phyloP scores from a whole-genome alignment of 2,329 filamentous ascomycete genomes.

The Fusarium solani-melongenae region DNA sequence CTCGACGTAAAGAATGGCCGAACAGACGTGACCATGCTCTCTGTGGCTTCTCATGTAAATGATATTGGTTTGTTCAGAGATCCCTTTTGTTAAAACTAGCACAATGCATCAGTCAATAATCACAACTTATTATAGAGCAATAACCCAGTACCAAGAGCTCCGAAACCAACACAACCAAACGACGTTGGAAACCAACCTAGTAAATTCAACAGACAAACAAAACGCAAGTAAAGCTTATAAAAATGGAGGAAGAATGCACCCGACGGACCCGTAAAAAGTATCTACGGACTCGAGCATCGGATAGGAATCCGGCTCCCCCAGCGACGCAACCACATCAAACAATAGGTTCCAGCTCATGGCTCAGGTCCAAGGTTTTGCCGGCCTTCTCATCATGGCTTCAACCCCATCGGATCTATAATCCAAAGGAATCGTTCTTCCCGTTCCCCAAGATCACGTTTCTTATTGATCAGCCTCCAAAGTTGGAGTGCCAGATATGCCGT shows the following conservation, averaged over 20 bases:
- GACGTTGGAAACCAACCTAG: background rate
- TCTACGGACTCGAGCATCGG: conserved; percentile 12
- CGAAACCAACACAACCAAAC: background rate
- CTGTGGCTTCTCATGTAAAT: background rate
- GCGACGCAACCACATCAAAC: background rate
- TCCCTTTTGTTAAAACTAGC: background rate
- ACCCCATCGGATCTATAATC: conserved; percentile 29
- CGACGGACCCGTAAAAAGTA: conserved; percentile 8
- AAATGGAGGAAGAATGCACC: conserved; percentile 4
- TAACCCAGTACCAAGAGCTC: background rate
- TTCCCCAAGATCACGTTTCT: conserved; percentile 45
- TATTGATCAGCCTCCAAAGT: conserved; percentile 36
- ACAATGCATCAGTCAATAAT: background rate
- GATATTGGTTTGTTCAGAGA: background rate
- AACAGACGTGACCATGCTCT: background rate
- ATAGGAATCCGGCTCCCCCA: background rate
- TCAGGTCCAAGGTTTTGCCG: conserved; percentile 15
- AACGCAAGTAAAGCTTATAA: background rate
- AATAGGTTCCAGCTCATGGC: conserved; percentile 3
- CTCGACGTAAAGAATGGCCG: background rate
- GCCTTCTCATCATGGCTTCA: conserved; percentile 31
- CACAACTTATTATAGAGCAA: background rate
- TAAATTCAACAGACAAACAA: background rate
- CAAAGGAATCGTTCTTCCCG: conserved; percentile 39
- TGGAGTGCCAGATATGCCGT: conserved; percentile 44